A percentile compares a stretch with the other conserved stretches of the same genome.
Conservation (phyloP, 2,329 filamentous ascomycete species). For the Alternaria arborescens region DNA sequence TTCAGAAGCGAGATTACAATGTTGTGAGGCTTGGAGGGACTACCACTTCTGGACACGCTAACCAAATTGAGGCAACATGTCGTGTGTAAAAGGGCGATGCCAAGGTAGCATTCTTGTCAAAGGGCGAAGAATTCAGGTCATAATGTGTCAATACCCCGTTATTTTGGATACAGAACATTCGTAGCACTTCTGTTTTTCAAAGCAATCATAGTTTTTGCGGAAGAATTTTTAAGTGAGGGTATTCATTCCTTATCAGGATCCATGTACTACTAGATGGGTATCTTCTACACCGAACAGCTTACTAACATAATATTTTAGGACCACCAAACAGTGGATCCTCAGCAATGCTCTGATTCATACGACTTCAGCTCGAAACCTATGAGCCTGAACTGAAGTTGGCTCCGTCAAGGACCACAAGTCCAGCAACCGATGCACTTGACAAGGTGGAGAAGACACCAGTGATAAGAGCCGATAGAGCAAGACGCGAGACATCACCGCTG, state of each 20-base stretch:
- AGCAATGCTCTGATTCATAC: conserved; percentile 5
- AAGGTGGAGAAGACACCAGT: conserved; percentile 82
- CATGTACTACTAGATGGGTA: conserved; percentile 30
- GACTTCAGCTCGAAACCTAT: conserved; percentile 13
- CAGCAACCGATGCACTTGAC: conserved; percentile 69
- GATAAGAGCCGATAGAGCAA: conserved; percentile 79
- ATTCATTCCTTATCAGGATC: conserved; percentile 15
- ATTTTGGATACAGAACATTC: not conserved
- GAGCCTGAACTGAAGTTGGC: conserved; percentile 34
- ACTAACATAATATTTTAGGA: conserved; percentile 28
- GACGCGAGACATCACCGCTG: conserved; percentile 75
- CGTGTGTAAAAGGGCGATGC: conserved; percentile 16
- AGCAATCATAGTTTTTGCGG: not conserved
- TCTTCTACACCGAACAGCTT: conserved; percentile 27
- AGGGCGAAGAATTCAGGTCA: not conserved
- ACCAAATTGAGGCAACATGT: conserved; percentile 18
- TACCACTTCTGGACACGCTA: conserved; percentile 1
- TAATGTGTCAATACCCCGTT: not conserved
- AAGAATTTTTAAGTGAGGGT: conserved; percentile 1
- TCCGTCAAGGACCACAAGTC: conserved; percentile 64
- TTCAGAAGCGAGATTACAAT: not conserved
- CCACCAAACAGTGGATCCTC: conserved; percentile 12
- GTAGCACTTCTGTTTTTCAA: not conserved
- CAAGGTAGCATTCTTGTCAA: conserved; percentile 6
- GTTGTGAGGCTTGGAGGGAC: not conserved